A percentile compares a stretch with the other conserved stretches of the same genome.
phyloP scores from a whole-genome alignment of 2,329 filamentous ascomycete genomes.

The Colletotrichum sp. region DNA sequence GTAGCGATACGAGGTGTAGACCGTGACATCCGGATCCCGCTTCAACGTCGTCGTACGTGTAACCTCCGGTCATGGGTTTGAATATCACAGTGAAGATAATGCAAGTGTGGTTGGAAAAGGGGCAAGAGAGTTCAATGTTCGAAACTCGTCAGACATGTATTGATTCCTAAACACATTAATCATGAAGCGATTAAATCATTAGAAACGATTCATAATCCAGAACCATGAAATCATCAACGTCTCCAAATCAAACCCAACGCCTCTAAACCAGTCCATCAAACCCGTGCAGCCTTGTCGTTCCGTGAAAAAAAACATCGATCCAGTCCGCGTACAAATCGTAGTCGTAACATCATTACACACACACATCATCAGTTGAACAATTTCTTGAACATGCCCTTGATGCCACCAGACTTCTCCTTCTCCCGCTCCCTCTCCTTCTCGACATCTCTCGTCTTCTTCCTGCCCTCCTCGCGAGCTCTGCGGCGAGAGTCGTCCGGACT shows the following conservation, averaged over 20 bases:
- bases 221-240: not conserved
- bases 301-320: conserved; percentile 20
- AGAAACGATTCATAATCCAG: not conserved
- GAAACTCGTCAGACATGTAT: not conserved
- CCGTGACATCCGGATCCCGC: not conserved
- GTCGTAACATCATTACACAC: conserved; percentile 15
- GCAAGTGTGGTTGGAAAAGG: not conserved
- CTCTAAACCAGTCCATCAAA: not conserved
- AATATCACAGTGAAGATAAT: not conserved
- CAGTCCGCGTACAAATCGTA: conserved; percentile 35
- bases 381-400: conserved; percentile 42
- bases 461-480: not conserved
- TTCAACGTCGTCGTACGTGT: not conserved
- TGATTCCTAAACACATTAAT: not conserved
- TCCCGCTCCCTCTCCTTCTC: conserved; percentile 30
- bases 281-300: not conserved
- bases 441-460: conserved; percentile 14
- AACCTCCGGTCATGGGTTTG: not conserved
- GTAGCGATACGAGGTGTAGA: not conserved
- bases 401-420: conserved; percentile 33
- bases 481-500: conserved; percentile 20
- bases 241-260: not conserved
- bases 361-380: conserved; percentile 32
- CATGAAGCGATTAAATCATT: not conserved
- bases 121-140: not conserved